Percentiles rank a stretch among this genome's conserved stretches.
phyloP scores from a whole-genome alignment of 2,329 filamentous ascomycete species.

The Byssoonygena ceratinophila region DNA sequence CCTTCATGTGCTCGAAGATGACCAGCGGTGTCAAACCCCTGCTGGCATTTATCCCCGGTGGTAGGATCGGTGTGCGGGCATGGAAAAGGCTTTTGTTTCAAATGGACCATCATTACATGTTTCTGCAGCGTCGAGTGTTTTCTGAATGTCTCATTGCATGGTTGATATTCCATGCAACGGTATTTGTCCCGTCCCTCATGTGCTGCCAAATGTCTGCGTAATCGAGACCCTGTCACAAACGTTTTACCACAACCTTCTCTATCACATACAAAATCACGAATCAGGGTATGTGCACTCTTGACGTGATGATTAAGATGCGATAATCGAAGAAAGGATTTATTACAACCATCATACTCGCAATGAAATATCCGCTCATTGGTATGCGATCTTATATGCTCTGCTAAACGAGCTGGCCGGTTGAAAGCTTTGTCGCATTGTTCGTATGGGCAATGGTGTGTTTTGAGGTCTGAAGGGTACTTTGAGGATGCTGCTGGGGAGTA shows the following conservation, averaged over 20 bases:
- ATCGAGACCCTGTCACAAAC: slow-evolving; percentile 68
- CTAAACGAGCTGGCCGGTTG: slow-evolving; percentile 71
- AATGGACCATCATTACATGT: slow-evolving; percentile 67
- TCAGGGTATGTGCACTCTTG: slow-evolving; percentile 65
- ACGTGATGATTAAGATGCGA: slow-evolving; percentile 80
- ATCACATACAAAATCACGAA: slow-evolving; percentile 61
- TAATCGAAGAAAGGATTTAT: slow-evolving; percentile 74
- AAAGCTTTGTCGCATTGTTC: slow-evolving; percentile 70
- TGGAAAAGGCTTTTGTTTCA: slow-evolving; percentile 58
- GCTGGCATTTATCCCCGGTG: slow-evolving; percentile 49
- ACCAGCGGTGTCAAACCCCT: slow-evolving; percentile 62
- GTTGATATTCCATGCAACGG: slow-evolving; percentile 57
- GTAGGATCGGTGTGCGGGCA: slow-evolving; percentile 52
- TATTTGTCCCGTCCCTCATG: slow-evolving; percentile 70
- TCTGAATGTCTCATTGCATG: slow-evolving; percentile 68
- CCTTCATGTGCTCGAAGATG: slow-evolving; percentile 62
- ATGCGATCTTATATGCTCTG: slow-evolving; percentile 73
- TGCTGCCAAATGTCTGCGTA: slow-evolving; percentile 65
- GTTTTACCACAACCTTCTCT: slow-evolving; percentile 63
- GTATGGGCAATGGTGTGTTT: slow-evolving; percentile 66
- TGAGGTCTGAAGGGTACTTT: slow-evolving; percentile 55
- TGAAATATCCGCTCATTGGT: slow-evolving; percentile 71
- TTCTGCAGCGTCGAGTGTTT: slow-evolving; percentile 78
- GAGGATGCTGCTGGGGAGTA: slow-evolving; percentile 37
- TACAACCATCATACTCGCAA: slow-evolving; percentile 60